These are phyloP conservation scores for Hypoxylon sp. DNA, from an alignment of 2,329 filamentous ascomycete species.

Conservation along the genomic window DNA sequence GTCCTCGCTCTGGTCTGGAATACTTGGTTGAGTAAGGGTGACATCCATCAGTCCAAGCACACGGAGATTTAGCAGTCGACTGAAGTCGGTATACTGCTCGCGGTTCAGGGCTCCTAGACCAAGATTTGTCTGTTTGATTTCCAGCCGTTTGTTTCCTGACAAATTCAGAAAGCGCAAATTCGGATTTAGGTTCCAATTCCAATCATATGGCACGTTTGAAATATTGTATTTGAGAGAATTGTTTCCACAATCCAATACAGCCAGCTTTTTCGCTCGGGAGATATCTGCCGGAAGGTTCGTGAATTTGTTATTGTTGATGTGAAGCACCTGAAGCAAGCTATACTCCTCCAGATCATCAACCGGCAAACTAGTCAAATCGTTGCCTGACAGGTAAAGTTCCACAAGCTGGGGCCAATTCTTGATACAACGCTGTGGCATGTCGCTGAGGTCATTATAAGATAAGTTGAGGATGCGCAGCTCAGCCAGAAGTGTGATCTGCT, in stretches of 20 bases:
- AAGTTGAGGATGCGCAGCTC: conserved; percentile 92
- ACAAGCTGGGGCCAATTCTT: conserved; percentile 90
- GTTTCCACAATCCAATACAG: conserved; percentile 93
- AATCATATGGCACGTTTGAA: conserved; percentile 98
- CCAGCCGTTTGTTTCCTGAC: conserved; percentile 94
- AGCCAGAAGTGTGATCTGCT: conserved; percentile 84
- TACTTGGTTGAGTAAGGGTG: conserved; percentile 90
- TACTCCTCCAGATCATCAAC: conserved; percentile 94
- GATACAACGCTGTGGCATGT: conserved; percentile 90
- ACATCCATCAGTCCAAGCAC: conserved; percentile 98
- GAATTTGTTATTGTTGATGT: conserved; percentile 98
- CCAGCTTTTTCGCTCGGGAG: conserved; percentile 91
- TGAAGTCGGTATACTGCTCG: conserved; percentile 89
- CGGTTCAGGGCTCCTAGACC: conserved; percentile 67
- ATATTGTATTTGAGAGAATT: conserved; percentile 99
- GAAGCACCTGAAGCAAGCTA: conserved; percentile 86
- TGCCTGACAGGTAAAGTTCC: conserved; percentile 94
- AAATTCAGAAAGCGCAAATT: conserved; percentile 95
- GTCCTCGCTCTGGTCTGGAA: conserved; percentile 95
- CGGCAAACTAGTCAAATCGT: conserved; percentile 90
- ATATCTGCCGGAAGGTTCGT: conserved; percentile 96
- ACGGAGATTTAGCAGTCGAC: conserved; percentile 82
- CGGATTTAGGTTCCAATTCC: conserved; percentile 99
- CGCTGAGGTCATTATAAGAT: conserved; percentile 93
- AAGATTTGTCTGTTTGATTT: conserved; percentile 81